These are phyloP conservation scores for Phytopythium helicoides DNA, from an alignment of 352 stramenopile species.

Conservation along the genomic window DNA sequence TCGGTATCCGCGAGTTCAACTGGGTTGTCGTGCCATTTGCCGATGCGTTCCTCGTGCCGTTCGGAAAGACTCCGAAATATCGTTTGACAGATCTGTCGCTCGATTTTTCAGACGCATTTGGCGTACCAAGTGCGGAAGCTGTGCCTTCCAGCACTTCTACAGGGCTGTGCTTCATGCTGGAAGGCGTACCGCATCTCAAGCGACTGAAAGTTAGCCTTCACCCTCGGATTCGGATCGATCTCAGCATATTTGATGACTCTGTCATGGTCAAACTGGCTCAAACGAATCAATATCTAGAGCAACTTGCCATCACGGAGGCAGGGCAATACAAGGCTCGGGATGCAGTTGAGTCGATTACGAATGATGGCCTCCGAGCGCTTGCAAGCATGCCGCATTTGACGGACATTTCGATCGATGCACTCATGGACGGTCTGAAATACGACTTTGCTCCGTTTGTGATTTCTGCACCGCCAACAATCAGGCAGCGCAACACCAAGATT, in stretches of 20 bases:
- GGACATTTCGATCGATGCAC: slow-evolving; percentile 32
- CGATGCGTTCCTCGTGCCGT: slow-evolving; percentile 45
- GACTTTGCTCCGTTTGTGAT: slow-evolving; percentile 29
- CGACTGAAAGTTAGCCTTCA: slow-evolving; percentile 36
- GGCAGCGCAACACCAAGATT: slow-evolving; percentile 44
- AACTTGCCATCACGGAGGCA: slow-evolving; percentile 30
- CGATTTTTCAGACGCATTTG: slow-evolving; percentile 32
- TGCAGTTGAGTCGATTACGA: slow-evolving; percentile 26
- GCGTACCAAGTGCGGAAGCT: slow-evolving; percentile 14
- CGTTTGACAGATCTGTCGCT: slow-evolving; percentile 34
- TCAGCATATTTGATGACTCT: slow-evolving; percentile 36
- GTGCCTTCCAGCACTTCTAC: slow-evolving; percentile 26
- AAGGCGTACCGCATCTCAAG: slow-evolving; percentile 29
- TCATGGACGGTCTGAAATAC: slow-evolving; percentile 15
- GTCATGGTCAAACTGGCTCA: slow-evolving; percentile 25
- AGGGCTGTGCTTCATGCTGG: slow-evolving; percentile 28
- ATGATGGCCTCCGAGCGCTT: slow-evolving; percentile 23
- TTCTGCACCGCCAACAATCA: slow-evolving; percentile 15
- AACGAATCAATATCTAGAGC: slow-evolving; percentile 24
- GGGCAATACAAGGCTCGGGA: slow-evolving; percentile 28
- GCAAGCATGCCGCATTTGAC: slow-evolving; percentile 32
- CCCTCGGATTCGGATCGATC: slow-evolving; percentile 27
- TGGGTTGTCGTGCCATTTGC: slow-evolving; percentile 52
- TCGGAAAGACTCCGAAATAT: slow-evolving; percentile 35
- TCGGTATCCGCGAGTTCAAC: slow-evolving; percentile 51